A percentile compares a stretch with the other conserved stretches of the same genome.
Evolutionary conservation across 2,329 filamentous ascomycete genomes (phyloP).

Genomic region (Venturia asperata): DNA sequence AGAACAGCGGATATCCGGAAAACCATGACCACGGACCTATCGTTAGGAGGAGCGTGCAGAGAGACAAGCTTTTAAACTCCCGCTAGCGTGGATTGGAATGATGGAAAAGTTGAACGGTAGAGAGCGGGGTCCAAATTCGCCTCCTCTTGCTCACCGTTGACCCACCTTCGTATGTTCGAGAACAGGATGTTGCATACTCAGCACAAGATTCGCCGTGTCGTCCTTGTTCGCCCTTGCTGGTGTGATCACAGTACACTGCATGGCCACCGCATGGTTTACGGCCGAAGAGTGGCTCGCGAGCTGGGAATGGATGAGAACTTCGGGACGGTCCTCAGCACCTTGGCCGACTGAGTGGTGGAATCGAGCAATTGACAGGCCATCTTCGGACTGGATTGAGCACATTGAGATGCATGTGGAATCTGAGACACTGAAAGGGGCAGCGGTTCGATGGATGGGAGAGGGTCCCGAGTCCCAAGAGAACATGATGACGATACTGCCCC

Average conservation of each 20-base stretch:
- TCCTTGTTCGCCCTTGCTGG: not conserved
- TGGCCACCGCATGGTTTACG: not conserved
- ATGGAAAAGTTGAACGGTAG: not conserved
- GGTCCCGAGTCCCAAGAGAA: not conserved
- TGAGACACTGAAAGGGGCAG: not conserved
- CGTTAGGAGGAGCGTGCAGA: not conserved
- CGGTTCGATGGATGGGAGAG: not conserved
- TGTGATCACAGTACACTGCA: not conserved
- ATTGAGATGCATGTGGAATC: not conserved
- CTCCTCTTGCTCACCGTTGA: too few relatives aligned
- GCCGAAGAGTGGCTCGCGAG: not conserved
- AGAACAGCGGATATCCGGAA: not conserved
- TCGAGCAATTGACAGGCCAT: not conserved
- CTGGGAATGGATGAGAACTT: not conserved
- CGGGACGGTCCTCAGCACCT: not conserved
- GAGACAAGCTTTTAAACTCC: slow-evolving; percentile 1
- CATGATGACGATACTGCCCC: not conserved
- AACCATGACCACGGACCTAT: too few relatives aligned
- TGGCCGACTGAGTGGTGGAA: not conserved
- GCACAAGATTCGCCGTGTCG: not conserved
- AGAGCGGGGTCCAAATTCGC: not conserved
- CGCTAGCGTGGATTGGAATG: not conserved
- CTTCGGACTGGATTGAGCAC: not conserved
- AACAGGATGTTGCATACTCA: not conserved
- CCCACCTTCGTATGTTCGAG: too few relatives aligned